Percentiles rank a stretch among this genome's conserved stretches.
Conservation (phyloP, 2,329 filamentous ascomycete species). For the Hymenoscyphus infarciens region DNA sequence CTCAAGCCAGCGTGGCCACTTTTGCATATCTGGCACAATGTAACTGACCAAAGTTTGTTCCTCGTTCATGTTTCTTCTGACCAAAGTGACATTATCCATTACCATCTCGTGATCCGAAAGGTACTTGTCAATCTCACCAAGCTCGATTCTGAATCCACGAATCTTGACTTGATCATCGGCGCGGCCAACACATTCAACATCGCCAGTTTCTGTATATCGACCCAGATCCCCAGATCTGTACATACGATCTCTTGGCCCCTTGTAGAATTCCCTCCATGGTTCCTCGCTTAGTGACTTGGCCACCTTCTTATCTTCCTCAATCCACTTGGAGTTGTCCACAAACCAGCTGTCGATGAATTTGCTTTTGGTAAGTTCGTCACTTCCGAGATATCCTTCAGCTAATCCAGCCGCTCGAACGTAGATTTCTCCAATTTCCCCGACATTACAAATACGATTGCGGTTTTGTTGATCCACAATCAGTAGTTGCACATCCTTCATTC, state of each 20-base stretch:
- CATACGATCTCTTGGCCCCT: conserved; percentile 78
- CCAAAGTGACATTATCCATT: conserved; percentile 79
- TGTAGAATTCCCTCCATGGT: conserved; percentile 74
- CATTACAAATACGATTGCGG: conserved; percentile 63
- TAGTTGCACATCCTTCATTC: conserved; percentile 87
- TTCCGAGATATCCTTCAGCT: conserved; percentile 68
- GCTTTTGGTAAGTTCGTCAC: conserved; percentile 30
- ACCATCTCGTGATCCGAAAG: conserved; percentile 71
- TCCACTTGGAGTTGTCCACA: conserved; percentile 35
- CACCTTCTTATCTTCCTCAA: conserved; percentile 50
- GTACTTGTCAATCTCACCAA: conserved; percentile 87
- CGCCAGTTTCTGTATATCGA: conserved; percentile 62
- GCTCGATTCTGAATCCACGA: conserved; percentile 90
- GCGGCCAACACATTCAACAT: conserved; percentile 74
- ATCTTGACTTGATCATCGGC: conserved; percentile 93
- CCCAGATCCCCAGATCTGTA: conserved; percentile 89
- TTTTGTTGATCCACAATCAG: conserved; percentile 73
- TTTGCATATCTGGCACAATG: conserved; percentile 74
- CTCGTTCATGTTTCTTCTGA: conserved; percentile 79
- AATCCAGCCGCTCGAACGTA: conserved; percentile 79
- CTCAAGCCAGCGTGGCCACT: conserved; percentile 68
- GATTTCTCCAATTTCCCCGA: conserved; percentile 83
- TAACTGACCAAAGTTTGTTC: conserved; percentile 87
- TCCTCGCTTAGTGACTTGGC: conserved; percentile 58
- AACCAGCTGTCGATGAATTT: conserved; percentile 37